Percentiles rank a stretch among this genome's conserved stretches.
Conservation (phyloP, 1,139 yeast species). For the Hansenula lynferdii region DNA sequence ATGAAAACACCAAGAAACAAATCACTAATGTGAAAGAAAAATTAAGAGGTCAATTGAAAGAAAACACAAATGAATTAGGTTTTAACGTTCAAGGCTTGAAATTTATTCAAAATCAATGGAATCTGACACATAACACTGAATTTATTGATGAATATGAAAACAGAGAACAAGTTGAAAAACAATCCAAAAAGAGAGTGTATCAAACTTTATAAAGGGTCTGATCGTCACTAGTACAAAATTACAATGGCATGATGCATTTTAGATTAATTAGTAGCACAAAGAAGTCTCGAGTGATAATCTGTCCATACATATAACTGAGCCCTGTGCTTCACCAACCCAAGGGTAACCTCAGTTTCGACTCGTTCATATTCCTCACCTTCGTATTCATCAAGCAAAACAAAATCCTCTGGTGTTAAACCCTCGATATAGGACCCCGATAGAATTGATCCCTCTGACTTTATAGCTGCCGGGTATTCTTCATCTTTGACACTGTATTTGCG, state of each 20-base stretch:
- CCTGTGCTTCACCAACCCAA: background rate
- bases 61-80: conserved; percentile 63
- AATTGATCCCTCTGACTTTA: background rate
- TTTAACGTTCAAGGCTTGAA: conserved; percentile 81
- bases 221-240: no score
- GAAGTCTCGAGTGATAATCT: background rate
- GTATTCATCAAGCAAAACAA: conserved; percentile 17
- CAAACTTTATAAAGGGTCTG: conserved; percentile 26
- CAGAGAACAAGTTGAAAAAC: conserved; percentile 47
- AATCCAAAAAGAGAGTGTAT: conserved; percentile 66
- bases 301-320: conserved; percentile 9
- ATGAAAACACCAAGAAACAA: conserved; percentile 55
- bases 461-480: conserved; percentile 18
- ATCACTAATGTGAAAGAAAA: conserved; percentile 53
- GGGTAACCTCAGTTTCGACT: conserved; percentile 1
- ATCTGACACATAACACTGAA: conserved; percentile 63
- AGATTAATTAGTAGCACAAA: no score
- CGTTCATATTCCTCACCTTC: conserved; percentile 19
- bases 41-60: conserved; percentile 47
- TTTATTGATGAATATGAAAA: conserved; percentile 70
- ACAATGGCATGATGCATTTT: no score
- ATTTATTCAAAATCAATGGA: conserved; percentile 76
- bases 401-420: conserved; percentile 11
- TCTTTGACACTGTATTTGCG: conserved; percentile 10
- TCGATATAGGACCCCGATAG: conserved; percentile 15